phyloP scores from a whole-genome alignment of 805 yeast species.

The Saccharomycodes ludwigii region DNA sequence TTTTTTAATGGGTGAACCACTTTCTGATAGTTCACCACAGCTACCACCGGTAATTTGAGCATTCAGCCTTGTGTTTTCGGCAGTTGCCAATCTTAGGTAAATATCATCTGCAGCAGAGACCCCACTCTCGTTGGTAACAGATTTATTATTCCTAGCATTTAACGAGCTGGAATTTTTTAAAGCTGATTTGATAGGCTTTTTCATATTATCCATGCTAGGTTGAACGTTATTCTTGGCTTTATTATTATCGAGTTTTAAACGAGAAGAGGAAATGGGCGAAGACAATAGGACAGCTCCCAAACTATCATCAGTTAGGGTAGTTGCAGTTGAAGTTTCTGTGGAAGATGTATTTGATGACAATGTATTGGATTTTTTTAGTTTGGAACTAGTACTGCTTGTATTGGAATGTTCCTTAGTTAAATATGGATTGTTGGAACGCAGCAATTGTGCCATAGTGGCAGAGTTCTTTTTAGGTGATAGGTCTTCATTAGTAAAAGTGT shows the following conservation, averaged over 20 bases:
- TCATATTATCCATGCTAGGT: not conserved
- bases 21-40: too few relatives aligned
- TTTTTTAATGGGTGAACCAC: too few relatives aligned
- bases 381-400: not conserved
- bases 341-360: not conserved
- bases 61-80: slow-evolving; percentile 66
- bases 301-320: not conserved
- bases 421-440: slow-evolving; percentile 2
- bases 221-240: slow-evolving; percentile 3
- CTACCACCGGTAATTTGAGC: slow-evolving; percentile 43
- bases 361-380: not conserved
- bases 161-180: slow-evolving; percentile 22
- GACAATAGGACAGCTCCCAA: not conserved
- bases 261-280: too few relatives aligned
- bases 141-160: slow-evolving; percentile 10
- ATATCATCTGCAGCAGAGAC: slow-evolving; percentile 45
- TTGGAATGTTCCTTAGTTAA: not conserved
- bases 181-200: slow-evolving; percentile 32
- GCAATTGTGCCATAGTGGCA: not conserved
- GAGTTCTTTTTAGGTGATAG: not conserved
- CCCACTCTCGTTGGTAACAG: slow-evolving; percentile 9
- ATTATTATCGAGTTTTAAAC: too few relatives aligned
- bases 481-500: too few relatives aligned
- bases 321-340: slow-evolving; percentile 4
- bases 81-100: slow-evolving; percentile 57